These are phyloP conservation scores for Madurella mycetomatis DNA, from an alignment of 2,329 filamentous ascomycete species.

Conservation along the genomic window DNA sequence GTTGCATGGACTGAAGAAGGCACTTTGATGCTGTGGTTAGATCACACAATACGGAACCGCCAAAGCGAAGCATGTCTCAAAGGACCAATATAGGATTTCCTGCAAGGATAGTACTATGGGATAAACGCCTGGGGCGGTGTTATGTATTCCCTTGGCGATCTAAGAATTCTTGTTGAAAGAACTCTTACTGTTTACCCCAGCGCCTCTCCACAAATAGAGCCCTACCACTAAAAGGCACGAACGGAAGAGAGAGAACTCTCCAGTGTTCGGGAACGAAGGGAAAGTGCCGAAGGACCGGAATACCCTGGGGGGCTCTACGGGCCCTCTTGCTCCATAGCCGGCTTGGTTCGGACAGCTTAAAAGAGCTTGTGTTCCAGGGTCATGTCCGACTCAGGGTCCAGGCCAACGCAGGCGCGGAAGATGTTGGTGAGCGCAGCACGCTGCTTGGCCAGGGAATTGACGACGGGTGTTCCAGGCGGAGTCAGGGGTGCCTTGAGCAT, in stretches of 20 bases:
- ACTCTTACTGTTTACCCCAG: background rate
- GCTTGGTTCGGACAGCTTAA: slow-evolving; percentile 36
- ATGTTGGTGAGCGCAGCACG: slow-evolving; percentile 93
- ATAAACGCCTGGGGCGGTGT: background rate
- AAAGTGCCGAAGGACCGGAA: background rate
- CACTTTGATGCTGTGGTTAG: no score
- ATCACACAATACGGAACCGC: no score
- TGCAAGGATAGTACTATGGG: background rate
- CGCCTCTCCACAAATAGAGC: background rate
- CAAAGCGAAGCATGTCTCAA: no score
- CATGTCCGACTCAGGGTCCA: slow-evolving; percentile 98
- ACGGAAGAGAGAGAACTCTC: background rate
- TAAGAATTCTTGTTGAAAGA: background rate
- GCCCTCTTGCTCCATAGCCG: background rate
- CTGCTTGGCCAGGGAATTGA: slow-evolving; percentile 96
- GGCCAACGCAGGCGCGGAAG: slow-evolving; percentile 93
- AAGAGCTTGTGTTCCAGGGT: slow-evolving; percentile 98
- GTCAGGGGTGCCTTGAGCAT: slow-evolving; percentile 97
- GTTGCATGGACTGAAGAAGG: no score
- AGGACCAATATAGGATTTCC: background rate
- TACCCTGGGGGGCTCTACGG: background rate
- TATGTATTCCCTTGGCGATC: background rate
- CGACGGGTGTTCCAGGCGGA: slow-evolving; percentile 87
- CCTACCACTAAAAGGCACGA: background rate
- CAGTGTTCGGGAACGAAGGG: slow-evolving; percentile 1